Evolutionary conservation across 179 eudicot species (phyloP).

Genomic region (Heliamphora pulchella): DNA sequence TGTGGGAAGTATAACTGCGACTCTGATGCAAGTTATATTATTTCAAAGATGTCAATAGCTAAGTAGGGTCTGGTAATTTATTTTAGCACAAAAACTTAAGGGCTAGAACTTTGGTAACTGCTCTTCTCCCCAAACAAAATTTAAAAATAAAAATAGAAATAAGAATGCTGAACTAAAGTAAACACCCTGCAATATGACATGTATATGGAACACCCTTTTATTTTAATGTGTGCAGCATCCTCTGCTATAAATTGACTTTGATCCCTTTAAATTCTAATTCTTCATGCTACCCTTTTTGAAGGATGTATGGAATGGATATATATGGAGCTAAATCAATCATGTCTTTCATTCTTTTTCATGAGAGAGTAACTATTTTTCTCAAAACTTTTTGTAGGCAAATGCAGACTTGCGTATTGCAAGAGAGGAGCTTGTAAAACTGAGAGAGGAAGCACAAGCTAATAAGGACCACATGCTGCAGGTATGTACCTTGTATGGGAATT

Average conservation of each 20-base stretch:
- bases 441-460: constrained; percentile 56
- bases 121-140: background rate
- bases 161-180: background rate
- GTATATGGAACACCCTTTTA: background rate
- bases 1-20: too few relatives aligned
- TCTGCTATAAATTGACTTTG: background rate
- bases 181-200: background rate
- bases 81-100: too few relatives aligned
- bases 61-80: too few relatives aligned
- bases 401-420: constrained; percentile 33
- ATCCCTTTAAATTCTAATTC: background rate
- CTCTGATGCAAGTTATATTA: too few relatives aligned
- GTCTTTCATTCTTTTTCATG: background rate
- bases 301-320: background rate
- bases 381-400: constrained; percentile 20
- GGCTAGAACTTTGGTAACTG: too few relatives aligned
- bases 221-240: background rate
- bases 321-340: background rate
- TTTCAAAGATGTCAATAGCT: too few relatives aligned
- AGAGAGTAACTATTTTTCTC: background rate
- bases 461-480: constrained; percentile 80
- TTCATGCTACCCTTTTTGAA: background rate
- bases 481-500: background rate
- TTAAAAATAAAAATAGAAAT: background rate
- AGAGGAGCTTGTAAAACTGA: constrained; percentile 69